Evolutionary conservation across 176 grass and related monocot species (phyloP).

Genomic region (Avena sativa): DNA sequence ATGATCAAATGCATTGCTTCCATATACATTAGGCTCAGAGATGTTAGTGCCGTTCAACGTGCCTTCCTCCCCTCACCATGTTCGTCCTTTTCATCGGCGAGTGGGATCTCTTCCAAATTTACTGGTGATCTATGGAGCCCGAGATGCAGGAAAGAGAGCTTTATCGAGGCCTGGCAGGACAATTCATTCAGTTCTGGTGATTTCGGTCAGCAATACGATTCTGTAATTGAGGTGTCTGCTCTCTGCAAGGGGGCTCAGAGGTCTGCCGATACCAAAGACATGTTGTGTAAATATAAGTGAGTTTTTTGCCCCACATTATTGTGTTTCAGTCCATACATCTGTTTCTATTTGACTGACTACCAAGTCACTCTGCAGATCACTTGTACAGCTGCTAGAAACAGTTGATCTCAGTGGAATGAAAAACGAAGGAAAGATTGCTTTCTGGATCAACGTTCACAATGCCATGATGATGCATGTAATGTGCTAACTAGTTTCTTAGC

Average conservation of each 20-base stretch:
- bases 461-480: conserved; percentile 99
- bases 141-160: conserved; percentile 70
- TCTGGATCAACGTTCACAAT: conserved; percentile 98
- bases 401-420: conserved; percentile 72
- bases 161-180: conserved; percentile 53
- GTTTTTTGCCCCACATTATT: not conserved
- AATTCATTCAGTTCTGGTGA: conserved; percentile 52
- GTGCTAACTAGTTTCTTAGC: conserved; percentile 50
- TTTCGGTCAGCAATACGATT: conserved; percentile 68
- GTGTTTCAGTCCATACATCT: not conserved
- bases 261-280: conserved; percentile 56
- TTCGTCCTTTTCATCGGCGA: conserved; percentile 93
- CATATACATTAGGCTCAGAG: conserved; percentile 70
- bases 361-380: conserved; percentile 50
- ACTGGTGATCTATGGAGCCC: conserved; percentile 75
- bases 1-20: conserved; percentile 85
- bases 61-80: conserved; percentile 71
- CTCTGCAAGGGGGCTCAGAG: conserved; percentile 67
- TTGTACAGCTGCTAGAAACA: conserved; percentile 73
- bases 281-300: conserved; percentile 84
- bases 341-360: conserved; percentile 1
- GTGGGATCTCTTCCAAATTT: conserved; percentile 67
- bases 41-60: conserved; percentile 37
- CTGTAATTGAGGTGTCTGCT: conserved; percentile 73
- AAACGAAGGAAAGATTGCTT: conserved; percentile 84